A percentile compares a stretch with the other conserved stretches of the same genome.
These are phyloP conservation scores for Agaricus blazei DNA, from an alignment of 768 basidiomycete genomes.

Conservation along the genomic window DNA sequence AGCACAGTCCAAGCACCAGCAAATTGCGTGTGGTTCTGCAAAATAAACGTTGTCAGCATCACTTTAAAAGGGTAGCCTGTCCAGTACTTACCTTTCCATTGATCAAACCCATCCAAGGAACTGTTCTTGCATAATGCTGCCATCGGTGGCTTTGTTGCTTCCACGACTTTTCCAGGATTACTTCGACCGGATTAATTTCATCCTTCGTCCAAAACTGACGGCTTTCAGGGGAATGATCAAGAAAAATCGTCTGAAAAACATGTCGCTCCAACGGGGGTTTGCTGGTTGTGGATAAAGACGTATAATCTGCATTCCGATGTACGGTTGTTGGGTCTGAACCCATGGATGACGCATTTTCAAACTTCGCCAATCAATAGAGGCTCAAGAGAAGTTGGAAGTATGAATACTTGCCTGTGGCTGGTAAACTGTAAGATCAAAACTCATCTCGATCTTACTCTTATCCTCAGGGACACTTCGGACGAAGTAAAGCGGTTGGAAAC, in stretches of 20 bases:
- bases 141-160: slow-evolving; percentile 49
- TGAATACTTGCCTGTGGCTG: slow-evolving; percentile 34
- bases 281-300: neutral
- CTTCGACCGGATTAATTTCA: slow-evolving; percentile 31
- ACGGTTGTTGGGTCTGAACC: neutral
- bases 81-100: slow-evolving; percentile 23
- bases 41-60: neutral
- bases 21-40: slow-evolving; percentile 27
- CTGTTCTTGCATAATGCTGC: slow-evolving; percentile 36
- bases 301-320: neutral
- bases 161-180: slow-evolving; percentile 45
- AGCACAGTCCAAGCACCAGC: slow-evolving; percentile 33
- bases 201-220: slow-evolving; percentile 35
- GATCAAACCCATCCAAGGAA: slow-evolving; percentile 33
- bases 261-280: slow-evolving; percentile 31
- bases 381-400: neutral
- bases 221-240: slow-evolving; percentile 34
- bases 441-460: slow-evolving; percentile 46
- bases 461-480: slow-evolving; percentile 38
- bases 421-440: slow-evolving; percentile 44
- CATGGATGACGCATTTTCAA: neutral
- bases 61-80: neutral
- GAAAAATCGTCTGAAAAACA: slow-evolving; percentile 49
- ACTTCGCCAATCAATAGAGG: neutral
- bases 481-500: slow-evolving; percentile 42